Evolutionary conservation across 257 asterid genomes (phyloP).

Genomic region (Gynochthodes officinalis): DNA sequence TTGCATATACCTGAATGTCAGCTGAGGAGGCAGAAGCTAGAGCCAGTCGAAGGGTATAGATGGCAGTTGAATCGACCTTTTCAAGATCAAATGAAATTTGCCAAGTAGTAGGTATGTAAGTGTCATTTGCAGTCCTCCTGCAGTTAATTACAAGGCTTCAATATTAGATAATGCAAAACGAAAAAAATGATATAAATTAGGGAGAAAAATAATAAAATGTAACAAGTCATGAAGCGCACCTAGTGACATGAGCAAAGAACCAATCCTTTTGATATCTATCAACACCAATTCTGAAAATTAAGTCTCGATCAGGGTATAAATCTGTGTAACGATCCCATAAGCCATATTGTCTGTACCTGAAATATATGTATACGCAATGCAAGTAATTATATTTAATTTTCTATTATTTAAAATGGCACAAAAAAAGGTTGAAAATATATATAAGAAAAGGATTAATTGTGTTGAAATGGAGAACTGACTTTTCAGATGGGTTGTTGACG

Average conservation of each 20-base stretch:
- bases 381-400: neutral
- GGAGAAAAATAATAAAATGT: neutral
- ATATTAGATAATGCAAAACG: too few relatives aligned
- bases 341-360: conserved; percentile 34
- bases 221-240: conserved; percentile 13
- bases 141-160: neutral
- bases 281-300: conserved; percentile 26
- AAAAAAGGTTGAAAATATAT: neutral
- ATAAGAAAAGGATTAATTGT: too few relatives aligned
- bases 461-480: neutral
- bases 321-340: conserved; percentile 38
- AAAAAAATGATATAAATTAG: neutral
- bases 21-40: conserved; percentile 65
- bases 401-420: too few relatives aligned
- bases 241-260: conserved; percentile 41
- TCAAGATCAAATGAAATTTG: conserved; percentile 40
- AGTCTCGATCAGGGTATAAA: conserved; percentile 31
- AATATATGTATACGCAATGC: neutral
- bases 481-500: conserved; percentile 12
- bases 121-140: conserved; percentile 29
- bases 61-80: conserved; percentile 28
- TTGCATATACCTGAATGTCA: conserved; percentile 42
- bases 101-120: conserved; percentile 56
- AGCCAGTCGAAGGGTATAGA: conserved; percentile 57
- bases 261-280: conserved; percentile 32